Evolutionary conservation across 257 asterid species (phyloP).

Genomic region (Capsicum chinense): DNA sequence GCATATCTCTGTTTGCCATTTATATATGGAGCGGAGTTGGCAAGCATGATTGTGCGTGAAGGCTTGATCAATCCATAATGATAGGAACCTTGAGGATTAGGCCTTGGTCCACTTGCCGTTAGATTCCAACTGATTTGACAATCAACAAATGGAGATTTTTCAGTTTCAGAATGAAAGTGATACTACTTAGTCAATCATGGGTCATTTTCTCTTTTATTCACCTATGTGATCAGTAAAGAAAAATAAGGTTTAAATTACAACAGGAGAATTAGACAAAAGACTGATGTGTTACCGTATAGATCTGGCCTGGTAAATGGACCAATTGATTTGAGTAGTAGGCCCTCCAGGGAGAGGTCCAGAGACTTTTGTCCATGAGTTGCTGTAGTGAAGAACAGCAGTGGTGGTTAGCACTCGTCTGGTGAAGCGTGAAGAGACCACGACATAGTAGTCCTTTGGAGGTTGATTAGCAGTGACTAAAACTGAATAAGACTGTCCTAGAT

Average conservation of each 20-base stretch:
- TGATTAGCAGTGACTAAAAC: slow-evolving; percentile 87
- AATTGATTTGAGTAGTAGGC: slow-evolving; percentile 69
- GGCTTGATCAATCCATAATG: slow-evolving; percentile 90
- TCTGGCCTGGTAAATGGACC: slow-evolving; percentile 89
- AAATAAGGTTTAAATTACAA: too few relatives aligned
- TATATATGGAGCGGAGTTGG: slow-evolving; percentile 80
- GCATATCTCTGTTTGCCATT: slow-evolving; percentile 89
- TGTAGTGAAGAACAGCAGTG: slow-evolving; percentile 87
- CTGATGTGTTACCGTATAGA: slow-evolving; percentile 66
- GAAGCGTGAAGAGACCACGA: slow-evolving; percentile 81
- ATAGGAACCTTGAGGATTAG: slow-evolving; percentile 97
- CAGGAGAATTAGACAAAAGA: slow-evolving; percentile 14
- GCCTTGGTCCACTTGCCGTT: slow-evolving; percentile 96
- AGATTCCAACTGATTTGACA: slow-evolving; percentile 67
- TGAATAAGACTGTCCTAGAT: slow-evolving; percentile 87
- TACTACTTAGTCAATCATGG: too few relatives aligned
- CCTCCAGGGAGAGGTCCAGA: slow-evolving; percentile 82
- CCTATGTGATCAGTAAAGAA: too few relatives aligned
- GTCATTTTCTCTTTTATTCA: too few relatives aligned
- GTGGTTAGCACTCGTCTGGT: slow-evolving; percentile 74
- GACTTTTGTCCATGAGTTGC: slow-evolving; percentile 67
- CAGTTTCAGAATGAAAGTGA: too few relatives aligned
- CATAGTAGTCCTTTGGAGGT: slow-evolving; percentile 78
- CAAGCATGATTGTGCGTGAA: slow-evolving; percentile 73
- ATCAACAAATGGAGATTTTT: slow-evolving; percentile 20